Base-by-base conservation (phyloP, 2,329 filamentous ascomycete species). In the Diaporthe sp. region DNA sequence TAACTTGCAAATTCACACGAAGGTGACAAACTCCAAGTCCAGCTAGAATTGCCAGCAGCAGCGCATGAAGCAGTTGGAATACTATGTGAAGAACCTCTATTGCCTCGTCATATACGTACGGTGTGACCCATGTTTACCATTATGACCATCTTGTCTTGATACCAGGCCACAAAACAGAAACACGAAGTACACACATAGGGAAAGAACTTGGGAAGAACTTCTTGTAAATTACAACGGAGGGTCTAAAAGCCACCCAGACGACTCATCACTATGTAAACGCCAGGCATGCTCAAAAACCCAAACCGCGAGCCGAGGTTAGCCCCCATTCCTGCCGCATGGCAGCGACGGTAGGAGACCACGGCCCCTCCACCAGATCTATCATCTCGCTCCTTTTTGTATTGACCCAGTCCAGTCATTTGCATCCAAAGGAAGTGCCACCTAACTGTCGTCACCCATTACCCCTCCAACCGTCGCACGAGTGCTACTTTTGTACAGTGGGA, bases 391-490 rank as follows among this genome's bases (percentile, higher is more conserved):
- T 74, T 76, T 76, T 74, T 70, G 70, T 74, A 72, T 68, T 69
- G 72, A 76, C 74, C 68, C 72, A 76, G 68, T 74, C 74, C 74
- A 72, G 74, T 69, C 74, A 74, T 54, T 75, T 80, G 82, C 83
- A 81, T 73, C 72, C 74, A 64, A 72, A 70, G 70, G 58, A 69
- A 61, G 55, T 66, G 71, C 68, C 72, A 73, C 69, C 75, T 73
- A 74, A 70, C 75, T 74, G 58, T 75, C 75, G 68, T 61, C 77
- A 76, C 83, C 30, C 80, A 76, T 75, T 77, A 83, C 77, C 86
- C 87, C 70, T 83, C 84, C 40, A 82, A 86, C 76, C 83, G 86
- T 19, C 83, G 75, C 74, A 74, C 69, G 54, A 74, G 73, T 75
- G 72, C 72, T 75, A 75, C 74, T 79, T 79, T 81, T 81, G 78